These are phyloP conservation scores for Alliaria petiolata DNA, from an alignment of 345 rosid species.

Conservation along the genomic window DNA sequence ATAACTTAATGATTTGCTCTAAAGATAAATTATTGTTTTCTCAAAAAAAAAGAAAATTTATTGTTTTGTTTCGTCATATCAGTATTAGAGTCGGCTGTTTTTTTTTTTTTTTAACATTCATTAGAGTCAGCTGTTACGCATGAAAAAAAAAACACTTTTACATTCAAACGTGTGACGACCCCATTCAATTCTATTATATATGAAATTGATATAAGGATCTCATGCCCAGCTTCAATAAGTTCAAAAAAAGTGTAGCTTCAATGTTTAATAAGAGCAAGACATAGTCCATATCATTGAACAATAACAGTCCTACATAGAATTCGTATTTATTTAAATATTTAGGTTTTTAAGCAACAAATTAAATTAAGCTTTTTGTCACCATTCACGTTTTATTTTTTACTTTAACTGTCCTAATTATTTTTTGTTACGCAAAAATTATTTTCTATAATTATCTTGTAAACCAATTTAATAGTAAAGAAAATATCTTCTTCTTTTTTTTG, in stretches of 20 bases:
- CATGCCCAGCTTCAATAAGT: neutral
- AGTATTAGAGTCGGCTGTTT: neutral
- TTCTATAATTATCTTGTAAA: neutral
- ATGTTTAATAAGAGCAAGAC: neutral
- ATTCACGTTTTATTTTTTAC: no score
- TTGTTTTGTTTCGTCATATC: constrained; percentile 1
- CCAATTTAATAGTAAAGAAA: neutral
- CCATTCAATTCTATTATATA: neutral
- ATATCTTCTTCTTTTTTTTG: no score
- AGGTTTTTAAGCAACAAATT: no score
- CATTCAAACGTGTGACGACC: constrained; percentile 2
- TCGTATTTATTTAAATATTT: no score
- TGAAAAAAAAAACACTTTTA: neutral
- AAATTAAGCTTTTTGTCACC: no score
- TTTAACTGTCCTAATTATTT: no score
- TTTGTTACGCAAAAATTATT: no score
- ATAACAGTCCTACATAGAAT: neutral
- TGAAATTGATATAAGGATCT: neutral
- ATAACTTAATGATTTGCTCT: neutral
- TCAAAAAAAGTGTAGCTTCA: neutral
- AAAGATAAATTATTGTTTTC: neutral
- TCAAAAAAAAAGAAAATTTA: no score
- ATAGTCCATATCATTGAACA: constrained; percentile 10
- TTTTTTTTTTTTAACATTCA: no score
- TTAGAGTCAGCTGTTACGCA: neutral